A percentile compares a stretch with the other conserved stretches of the same genome.
These are phyloP conservation scores for Naganishia onofrii DNA, from an alignment of 768 basidiomycete genomes.

Conservation along the genomic window DNA sequence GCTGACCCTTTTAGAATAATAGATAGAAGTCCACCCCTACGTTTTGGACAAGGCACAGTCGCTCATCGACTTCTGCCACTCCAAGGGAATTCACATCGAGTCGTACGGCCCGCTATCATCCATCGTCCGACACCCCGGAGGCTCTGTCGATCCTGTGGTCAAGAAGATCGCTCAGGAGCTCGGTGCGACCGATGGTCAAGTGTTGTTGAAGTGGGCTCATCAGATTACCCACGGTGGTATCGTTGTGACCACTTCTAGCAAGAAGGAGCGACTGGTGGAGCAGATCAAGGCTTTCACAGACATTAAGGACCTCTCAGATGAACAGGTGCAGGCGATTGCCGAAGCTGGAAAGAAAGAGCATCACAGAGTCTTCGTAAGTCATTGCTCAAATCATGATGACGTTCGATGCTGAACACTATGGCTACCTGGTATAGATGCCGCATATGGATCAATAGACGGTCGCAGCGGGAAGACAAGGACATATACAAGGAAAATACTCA, in stretches of 20 bases:
- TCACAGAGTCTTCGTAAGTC: slow-evolving; percentile 13
- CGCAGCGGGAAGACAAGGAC: neutral
- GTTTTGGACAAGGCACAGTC: slow-evolving; percentile 38
- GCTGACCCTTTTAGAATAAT: neutral
- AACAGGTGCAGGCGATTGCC: slow-evolving; percentile 3
- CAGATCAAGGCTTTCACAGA: neutral
- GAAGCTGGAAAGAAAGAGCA: slow-evolving; percentile 22
- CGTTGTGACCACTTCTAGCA: slow-evolving; percentile 26
- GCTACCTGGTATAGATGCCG: neutral
- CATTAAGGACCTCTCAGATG: neutral
- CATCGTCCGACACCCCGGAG: slow-evolving; percentile 31
- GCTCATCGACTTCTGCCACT: slow-evolving; percentile 42
- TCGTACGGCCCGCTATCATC: slow-evolving; percentile 42
- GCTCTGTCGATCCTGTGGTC: slow-evolving; percentile 36
- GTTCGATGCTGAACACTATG: neutral
- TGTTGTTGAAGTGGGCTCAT: slow-evolving; percentile 40
- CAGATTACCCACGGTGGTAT: slow-evolving; percentile 37
- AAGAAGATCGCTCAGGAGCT: slow-evolving; percentile 31
- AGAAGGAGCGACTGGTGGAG: slow-evolving; percentile 17
- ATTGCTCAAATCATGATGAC: neutral
- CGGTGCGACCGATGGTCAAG: slow-evolving; percentile 37
- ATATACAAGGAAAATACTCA: neutral
- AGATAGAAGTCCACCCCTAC: slow-evolving; percentile 55
- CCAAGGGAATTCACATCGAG: slow-evolving; percentile 45
- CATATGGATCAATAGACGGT: slow-evolving; percentile 16